Evolutionary conservation across 129 eudicot species (phyloP).

Genomic region (Kitagawia praeruptora): DNA sequence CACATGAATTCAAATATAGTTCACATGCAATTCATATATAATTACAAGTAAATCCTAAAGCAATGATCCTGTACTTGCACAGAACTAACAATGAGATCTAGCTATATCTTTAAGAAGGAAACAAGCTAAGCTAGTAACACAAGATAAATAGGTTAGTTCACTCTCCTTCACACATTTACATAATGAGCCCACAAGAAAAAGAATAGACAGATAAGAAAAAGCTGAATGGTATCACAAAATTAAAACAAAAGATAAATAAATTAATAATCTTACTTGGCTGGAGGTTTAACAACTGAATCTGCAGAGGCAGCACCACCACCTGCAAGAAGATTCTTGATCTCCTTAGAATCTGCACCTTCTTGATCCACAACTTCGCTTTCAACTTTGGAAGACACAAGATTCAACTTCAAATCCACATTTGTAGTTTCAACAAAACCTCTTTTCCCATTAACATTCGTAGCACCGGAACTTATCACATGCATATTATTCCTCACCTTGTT

Average conservation of each 20-base stretch:
- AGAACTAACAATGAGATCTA: background rate
- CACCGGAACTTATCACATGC: background rate
- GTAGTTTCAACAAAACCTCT: slow-evolving; percentile 47
- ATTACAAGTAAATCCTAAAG: background rate
- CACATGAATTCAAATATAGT: background rate
- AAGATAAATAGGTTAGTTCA: background rate
- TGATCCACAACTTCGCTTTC: background rate
- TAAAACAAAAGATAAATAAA: background rate
- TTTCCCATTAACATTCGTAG: slow-evolving; percentile 33
- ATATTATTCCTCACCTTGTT: background rate
- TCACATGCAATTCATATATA: background rate
- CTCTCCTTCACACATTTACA: background rate
- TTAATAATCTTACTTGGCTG: slow-evolving; percentile 44
- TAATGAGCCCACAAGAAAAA: background rate
- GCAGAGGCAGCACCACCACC: background rate
- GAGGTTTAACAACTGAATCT: slow-evolving; percentile 42
- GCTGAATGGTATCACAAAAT: background rate
- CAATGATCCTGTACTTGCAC: background rate
- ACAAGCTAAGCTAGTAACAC: background rate
- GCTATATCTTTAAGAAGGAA: background rate
- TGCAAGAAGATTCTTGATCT: slow-evolving; percentile 18
- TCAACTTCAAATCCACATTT: slow-evolving; percentile 71
- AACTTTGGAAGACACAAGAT: slow-evolving; percentile 23
- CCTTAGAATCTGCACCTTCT: slow-evolving; percentile 9
- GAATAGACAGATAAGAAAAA: background rate